phyloP scores from a whole-genome alignment of 129 eudicot species.

The Heracleum sosnowskyi region DNA sequence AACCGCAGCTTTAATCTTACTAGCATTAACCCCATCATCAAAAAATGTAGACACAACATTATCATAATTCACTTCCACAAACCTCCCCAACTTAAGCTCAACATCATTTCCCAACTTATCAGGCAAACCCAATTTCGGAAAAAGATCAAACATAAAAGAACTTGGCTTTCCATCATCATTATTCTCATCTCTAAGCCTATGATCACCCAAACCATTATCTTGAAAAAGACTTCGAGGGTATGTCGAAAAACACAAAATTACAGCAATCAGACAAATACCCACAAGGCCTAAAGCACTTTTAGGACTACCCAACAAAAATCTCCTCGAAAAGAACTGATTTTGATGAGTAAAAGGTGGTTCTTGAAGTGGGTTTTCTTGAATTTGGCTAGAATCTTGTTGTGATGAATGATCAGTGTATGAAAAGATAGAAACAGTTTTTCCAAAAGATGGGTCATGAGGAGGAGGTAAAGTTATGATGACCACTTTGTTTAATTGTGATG shows the following conservation, averaged over 20 bases:
- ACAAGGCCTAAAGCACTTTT: conserved; percentile 23
- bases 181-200: conserved; percentile 20
- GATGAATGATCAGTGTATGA: conserved; percentile 30
- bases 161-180: conserved; percentile 29
- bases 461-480: conserved; percentile 71
- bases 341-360: conserved; percentile 13
- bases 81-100: conserved; percentile 64
- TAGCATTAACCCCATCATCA: conserved; percentile 30
- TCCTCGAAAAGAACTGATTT: conserved; percentile 11
- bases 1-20: conserved; percentile 19
- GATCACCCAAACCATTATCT: conserved; percentile 6
- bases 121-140: conserved; percentile 32
- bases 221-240: conserved; percentile 22
- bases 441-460: conserved; percentile 53
- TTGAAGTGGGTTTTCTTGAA: conserved; percentile 7
- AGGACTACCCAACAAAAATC: conserved; percentile 16
- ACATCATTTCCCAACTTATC: conserved; percentile 25
- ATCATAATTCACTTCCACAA: conserved; percentile 25
- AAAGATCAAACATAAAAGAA: conserved; percentile 53
- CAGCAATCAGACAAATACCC: conserved; percentile 33
- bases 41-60: conserved; percentile 22
- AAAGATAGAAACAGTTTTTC: conserved; percentile 66
- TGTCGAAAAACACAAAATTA: conserved; percentile 26
- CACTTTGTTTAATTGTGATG: conserved; percentile 35
- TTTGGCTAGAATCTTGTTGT: conserved; percentile 9